Evolutionary conservation across 2,329 filamentous ascomycete genomes (phyloP), one percentile per base, ranked within the genome.

Genomic region (Fusarium denticulatum): DNA sequence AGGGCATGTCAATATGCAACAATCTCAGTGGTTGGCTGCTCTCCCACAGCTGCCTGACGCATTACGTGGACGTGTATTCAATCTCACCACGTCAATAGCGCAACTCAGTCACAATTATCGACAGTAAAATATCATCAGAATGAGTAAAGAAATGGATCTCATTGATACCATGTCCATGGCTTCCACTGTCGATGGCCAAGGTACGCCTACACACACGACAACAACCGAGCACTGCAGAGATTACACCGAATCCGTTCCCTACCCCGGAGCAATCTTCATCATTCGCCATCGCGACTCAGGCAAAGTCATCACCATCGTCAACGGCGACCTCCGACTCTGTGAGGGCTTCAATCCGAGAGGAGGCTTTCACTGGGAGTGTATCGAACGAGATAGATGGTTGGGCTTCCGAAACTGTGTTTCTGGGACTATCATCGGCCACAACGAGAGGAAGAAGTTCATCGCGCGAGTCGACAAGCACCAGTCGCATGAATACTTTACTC

Each of bases 401-500:
- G 83, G 83, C 0, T 84, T 85, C 57, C 76, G 75, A 28, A 82
- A 83, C 65, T 76, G 75, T 24, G 76, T 79, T 6, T 81, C 81
- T 3, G 77, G 79, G 1, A 80, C 65, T 3, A 79, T 80, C 34
- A 76, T 84, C 8, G 82, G 83, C 2, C 80, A 83, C 34, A 71
- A 82, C 53, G 64, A 63, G n/a, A 47, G 47, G 4, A 67, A 64
- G 34, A 69, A 50, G 9, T 79, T 80, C 28, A 52, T 77, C 32
- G 77, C 79, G 1, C 64, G 52, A 22, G 79, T 69, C 6, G 62
- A 62, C 1, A 56, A 76, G 3, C 82, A 82, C 28, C 56, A 60
- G 10, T 16, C 36, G 1, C 77, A 77, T 62, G 82, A 83, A 64
- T 76, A 73, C 26, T 82, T 83, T 55, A 77, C 75, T 24, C 68